Evolutionary conservation across 2,329 filamentous ascomycete genomes (phyloP).

Genomic region (Ilyonectria robusta): DNA sequence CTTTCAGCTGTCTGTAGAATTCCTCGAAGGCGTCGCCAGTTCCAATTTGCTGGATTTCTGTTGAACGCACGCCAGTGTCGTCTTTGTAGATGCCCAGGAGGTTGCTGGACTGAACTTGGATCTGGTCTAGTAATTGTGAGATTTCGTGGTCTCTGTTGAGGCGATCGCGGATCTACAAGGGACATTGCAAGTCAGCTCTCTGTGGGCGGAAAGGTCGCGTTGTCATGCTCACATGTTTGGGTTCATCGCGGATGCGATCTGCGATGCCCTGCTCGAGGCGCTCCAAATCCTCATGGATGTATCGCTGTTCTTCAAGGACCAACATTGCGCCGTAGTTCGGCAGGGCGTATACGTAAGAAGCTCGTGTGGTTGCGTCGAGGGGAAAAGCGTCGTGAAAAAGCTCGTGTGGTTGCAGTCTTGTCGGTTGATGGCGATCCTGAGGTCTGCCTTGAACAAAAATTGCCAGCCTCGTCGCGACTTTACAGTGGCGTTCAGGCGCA

Average conservation of each 20-base stretch:
- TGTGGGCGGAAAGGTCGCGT: not conserved
- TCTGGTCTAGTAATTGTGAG: constrained; percentile 86
- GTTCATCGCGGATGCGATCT: constrained; percentile 90
- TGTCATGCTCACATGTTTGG: constrained; percentile 78
- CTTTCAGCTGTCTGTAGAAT: constrained; percentile 88
- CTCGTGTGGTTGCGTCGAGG: not conserved
- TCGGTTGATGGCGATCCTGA: constrained; percentile 10
- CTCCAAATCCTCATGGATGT: constrained; percentile 96
- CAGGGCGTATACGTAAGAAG: not conserved
- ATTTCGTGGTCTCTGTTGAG: constrained; percentile 94
- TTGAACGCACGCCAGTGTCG: constrained; percentile 76
- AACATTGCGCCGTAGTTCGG: constrained; percentile 69
- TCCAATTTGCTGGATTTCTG: constrained; percentile 87
- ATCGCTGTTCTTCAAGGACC: constrained; percentile 93
- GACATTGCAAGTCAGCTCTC: constrained; percentile 40
- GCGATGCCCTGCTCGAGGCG: constrained; percentile 94
- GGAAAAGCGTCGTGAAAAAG: constrained; percentile 4
- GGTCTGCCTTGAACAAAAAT: constrained; percentile 41
- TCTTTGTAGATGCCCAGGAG: constrained; percentile 90
- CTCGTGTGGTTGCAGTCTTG: not conserved
- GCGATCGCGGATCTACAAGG: constrained; percentile 83
- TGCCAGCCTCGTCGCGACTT: constrained; percentile 47
- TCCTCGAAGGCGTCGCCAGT: constrained; percentile 90
- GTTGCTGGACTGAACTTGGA: constrained; percentile 86
- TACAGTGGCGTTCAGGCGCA: constrained; percentile 42